Percentiles rank a stretch among this genome's conserved stretches.
phyloP scores from a whole-genome alignment of 2,329 filamentous ascomycete species.

The Colletotrichum destructivum region DNA sequence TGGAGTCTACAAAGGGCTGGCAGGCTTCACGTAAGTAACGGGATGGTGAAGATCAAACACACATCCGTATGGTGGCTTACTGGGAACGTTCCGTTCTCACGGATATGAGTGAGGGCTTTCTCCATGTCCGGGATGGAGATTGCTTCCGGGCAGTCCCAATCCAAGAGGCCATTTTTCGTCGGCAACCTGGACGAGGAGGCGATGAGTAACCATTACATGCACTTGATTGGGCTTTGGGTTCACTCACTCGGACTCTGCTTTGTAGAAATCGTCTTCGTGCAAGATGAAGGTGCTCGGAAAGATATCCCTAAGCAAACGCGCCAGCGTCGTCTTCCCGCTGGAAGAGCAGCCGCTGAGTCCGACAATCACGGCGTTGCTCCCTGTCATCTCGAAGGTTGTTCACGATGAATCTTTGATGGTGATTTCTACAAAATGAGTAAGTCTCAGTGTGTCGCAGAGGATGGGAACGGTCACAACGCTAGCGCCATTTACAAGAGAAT shows the following conservation, averaged over 20 bases:
- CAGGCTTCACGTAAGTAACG: conserved; percentile 17
- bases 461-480: too few species aligned
- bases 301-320: conserved; percentile 85
- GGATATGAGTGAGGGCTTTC: conserved; percentile 79
- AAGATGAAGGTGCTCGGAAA: conserved; percentile 86
- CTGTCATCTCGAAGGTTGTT: conserved; percentile 48
- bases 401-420: not conserved
- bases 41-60: conserved; percentile 43
- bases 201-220: conserved; percentile 19
- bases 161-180: conserved; percentile 74
- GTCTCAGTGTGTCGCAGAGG: not conserved
- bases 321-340: conserved; percentile 94
- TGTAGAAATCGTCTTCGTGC: conserved; percentile 97
- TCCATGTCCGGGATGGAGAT: conserved; percentile 80
- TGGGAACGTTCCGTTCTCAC: conserved; percentile 75
- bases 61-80: conserved; percentile 58
- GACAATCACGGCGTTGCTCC: conserved; percentile 74
- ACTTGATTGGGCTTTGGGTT: not conserved
- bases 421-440: not conserved
- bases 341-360: conserved; percentile 92
- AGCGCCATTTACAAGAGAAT: not conserved
- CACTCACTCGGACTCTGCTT: conserved; percentile 78
- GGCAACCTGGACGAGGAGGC: conserved; percentile 61
- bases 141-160: conserved; percentile 93
- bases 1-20: conserved; percentile 67